These are phyloP conservation scores for Angomonas ambiguus DNA, from an alignment of 208 protist species.

Conservation along the genomic window DNA sequence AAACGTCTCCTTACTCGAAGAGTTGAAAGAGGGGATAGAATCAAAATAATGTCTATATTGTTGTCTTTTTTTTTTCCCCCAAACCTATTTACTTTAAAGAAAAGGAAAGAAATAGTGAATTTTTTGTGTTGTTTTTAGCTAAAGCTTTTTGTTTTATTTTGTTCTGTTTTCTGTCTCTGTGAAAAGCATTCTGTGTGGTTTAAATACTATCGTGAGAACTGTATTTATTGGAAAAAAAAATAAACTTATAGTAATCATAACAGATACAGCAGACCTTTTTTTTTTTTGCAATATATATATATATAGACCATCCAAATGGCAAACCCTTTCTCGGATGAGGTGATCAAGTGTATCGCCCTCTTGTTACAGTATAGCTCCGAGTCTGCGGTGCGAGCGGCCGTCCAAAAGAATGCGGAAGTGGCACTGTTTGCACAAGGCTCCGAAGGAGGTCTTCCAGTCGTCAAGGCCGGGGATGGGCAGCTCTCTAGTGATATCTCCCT, in stretches of 20 bases:
- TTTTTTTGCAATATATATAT: not conserved
- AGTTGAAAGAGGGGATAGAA: too few species aligned
- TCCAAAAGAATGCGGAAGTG: slow-evolving; percentile 25
- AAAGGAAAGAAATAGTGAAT: too few species aligned
- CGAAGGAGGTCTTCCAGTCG: not conserved
- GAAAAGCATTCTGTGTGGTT: not conserved
- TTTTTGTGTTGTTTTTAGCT: too few species aligned
- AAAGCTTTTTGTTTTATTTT: slow-evolving; percentile 15
- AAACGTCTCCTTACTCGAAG: too few species aligned
- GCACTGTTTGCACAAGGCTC: slow-evolving; percentile 16
- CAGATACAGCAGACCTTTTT: slow-evolving; percentile 6
- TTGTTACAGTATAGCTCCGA: slow-evolving; percentile 48
- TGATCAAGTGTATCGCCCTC: slow-evolving; percentile 43
- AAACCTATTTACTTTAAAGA: too few species aligned
- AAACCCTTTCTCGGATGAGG: slow-evolving; percentile 43
- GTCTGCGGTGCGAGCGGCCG: slow-evolving; percentile 46
- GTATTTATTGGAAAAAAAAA: not conserved
- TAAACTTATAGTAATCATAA: not conserved
- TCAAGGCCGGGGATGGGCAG: not conserved
- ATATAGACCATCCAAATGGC: not conserved
- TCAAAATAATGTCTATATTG: too few species aligned
- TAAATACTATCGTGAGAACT: not conserved
- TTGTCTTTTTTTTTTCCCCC: slow-evolving; percentile 16
- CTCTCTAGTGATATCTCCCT: not conserved
- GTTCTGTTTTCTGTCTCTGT: slow-evolving; percentile 10